Evolutionary conservation across 2,329 filamentous ascomycete species (phyloP), one percentile per base, ranked within the genome.

Genomic region (Arachnomyces sp.): DNA sequence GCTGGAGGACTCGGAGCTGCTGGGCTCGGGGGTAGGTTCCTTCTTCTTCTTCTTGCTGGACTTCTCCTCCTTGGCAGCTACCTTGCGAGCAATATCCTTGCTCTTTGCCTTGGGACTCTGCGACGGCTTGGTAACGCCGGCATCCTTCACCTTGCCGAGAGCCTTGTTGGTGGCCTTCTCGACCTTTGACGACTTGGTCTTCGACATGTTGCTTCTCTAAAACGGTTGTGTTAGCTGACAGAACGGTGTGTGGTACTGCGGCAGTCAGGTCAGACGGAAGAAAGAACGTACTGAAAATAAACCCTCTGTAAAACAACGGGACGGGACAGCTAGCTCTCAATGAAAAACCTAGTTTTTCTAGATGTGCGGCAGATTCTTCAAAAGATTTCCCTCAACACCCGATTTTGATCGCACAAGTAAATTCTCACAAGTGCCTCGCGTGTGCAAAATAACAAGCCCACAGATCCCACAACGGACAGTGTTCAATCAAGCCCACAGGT

Each of bases 111-210:
- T 67, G 28, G 60, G 55, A 42, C 58, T 62, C 54, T 67, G 55
- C 39, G 66, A 57, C 32, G 63, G 49, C 59, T 71, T 71, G 49
- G 59, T 58, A 41, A 71, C 60, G 45, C 59, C 65, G 43, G 60
- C 58, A 48, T 63, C 60, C 60, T 71, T 71, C 53, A 68, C 67
- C 58, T 70, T 70, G 57, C 52, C 60, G 49, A 70, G 44, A 50
- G 60, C 51, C 59, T 68, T 68, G 55, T 59, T 57, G 45, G 51
- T 55, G 45, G 58, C 49, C 52, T 68, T 66, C 43, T 66, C 55
- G 36, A 51, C 49, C 50, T 44, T 54, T 52, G 41, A 54, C 55
- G 57, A 50, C 58, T 70, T 67, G 40, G 63, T 60, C 58, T 70
- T 70, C 36, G 65, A 65, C 63, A 67, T 67, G 51, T 53, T 66